Conservation (phyloP, 768 basidiomycete species). For the Leucocoprinus birnbaumii region DNA sequence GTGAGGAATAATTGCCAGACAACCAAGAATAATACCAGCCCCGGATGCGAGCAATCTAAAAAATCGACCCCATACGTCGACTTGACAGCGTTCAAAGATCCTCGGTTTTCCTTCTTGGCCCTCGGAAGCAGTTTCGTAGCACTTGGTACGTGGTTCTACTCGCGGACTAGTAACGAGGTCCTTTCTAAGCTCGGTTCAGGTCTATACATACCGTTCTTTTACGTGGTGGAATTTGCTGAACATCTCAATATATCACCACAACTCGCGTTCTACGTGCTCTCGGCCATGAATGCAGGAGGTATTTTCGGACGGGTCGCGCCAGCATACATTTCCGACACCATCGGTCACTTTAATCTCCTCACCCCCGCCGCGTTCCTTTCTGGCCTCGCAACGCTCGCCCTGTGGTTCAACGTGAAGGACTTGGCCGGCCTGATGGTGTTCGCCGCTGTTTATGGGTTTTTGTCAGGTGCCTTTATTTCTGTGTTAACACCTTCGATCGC, state of each 20-base stretch:
- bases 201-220: conserved; percentile 71
- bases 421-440: conserved; percentile 45
- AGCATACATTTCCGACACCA: conserved; percentile 57
- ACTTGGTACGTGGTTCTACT: conserved; percentile 41
- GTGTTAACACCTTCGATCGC: conserved; percentile 67
- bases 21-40: conserved; percentile 9
- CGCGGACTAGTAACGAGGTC: neutral
- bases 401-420: conserved; percentile 51
- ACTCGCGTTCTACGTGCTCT: conserved; percentile 53
- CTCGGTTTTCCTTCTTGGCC: conserved; percentile 49
- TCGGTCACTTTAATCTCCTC: conserved; percentile 69
- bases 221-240: conserved; percentile 58
- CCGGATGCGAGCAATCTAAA: conserved; percentile 21
- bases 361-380: conserved; percentile 59
- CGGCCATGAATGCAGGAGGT: conserved; percentile 68
- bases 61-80: conserved; percentile 24
- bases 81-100: conserved; percentile 41
- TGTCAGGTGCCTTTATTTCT: conserved; percentile 67
- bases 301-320: conserved; percentile 64
- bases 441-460: conserved; percentile 57
- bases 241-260: conserved; percentile 29
- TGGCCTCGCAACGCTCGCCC: conserved; percentile 53
- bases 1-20: conserved; percentile 28
- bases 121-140: conserved; percentile 57
- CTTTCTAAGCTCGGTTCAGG: conserved; percentile 33